Base-by-base conservation (phyloP, 1,284 basidiomycete species). In the Cutaneotrichosporon curvatum region DNA sequence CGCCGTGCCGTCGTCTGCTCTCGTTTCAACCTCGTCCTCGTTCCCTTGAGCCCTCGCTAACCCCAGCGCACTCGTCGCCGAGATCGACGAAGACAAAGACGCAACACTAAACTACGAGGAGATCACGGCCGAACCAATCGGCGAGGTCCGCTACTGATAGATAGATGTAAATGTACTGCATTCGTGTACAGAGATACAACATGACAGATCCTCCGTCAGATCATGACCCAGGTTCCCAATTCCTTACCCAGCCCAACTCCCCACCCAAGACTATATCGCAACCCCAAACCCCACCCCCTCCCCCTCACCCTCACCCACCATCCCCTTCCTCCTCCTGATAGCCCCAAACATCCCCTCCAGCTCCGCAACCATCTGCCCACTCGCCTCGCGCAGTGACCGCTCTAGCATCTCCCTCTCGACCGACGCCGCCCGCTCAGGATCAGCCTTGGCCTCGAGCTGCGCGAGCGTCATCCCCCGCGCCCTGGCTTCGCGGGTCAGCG, bases 31-130 rank as follows among this genome's bases (percentile, higher is more conserved):
- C 25, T 7, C 25, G 25, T 12, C 25, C 12, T 12, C 12, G 25
- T 28, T 12, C 25, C 25, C 25, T 12, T 28, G 32, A 6, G 32
- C 32, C 7, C 32, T 3, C n/a, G 40, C 48, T 50, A 31, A 45
- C 34, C 15, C 7, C 62, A 94, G 88, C 37, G 84, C 84, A 33
- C 75, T 96, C 54, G 87, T 98, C 33, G 94, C 88, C 38, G 89
- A 95, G 70, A 65, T 97, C 28, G 94, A 98, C 71, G 81, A 84
- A 53, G 84, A 82, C 23, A 76, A 85, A 52, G 94, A 98, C 71
- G 76, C 81, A 40, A 76, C 82, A 1, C 79, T 85, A 35, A 88
- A 96, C 69, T 80, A 89, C 39, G 75, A 81, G 0, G 77, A 81
- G 22, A 81, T 96, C 55, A 82, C 80, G 44, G 94, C 92, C 20